Evolutionary conservation across 139 green algal species (phyloP).

Genomic region (Deuterostichococcus epilithicus): DNA sequence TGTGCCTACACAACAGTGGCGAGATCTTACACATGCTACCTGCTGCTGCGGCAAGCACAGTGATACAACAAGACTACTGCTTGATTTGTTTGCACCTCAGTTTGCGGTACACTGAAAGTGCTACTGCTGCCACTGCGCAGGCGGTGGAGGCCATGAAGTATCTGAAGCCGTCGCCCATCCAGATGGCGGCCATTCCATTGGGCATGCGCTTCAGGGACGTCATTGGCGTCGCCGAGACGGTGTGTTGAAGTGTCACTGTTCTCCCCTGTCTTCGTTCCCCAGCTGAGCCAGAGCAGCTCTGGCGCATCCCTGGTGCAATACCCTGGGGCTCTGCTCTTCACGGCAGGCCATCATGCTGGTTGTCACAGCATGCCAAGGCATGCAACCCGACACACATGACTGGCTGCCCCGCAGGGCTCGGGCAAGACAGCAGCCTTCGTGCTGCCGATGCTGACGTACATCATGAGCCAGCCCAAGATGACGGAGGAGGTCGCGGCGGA

Average conservation of each 20-base stretch:
- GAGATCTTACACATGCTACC: neutral
- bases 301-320: too few species aligned
- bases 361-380: too few species aligned
- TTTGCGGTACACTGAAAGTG: too few species aligned
- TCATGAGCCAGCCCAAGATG: slow-evolving; percentile 88
- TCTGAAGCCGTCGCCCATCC: slow-evolving; percentile 94
- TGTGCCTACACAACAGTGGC: too few species aligned
- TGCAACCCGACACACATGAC: too few species aligned
- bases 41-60: too few species aligned
- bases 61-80: too few species aligned
- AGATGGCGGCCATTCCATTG: slow-evolving; percentile 95
- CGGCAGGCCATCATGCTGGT: too few species aligned
- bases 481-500: slow-evolving; percentile 76
- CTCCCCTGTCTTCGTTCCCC: too few species aligned
- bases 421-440: slow-evolving; percentile 98
- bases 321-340: too few species aligned
- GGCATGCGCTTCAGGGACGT: slow-evolving; percentile 89
- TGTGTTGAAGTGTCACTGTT: neutral
- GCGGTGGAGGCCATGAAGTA: slow-evolving; percentile 77
- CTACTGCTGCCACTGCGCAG: slow-evolving; percentile 30
- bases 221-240: slow-evolving; percentile 80
- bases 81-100: too few species aligned
- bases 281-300: too few species aligned
- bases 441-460: slow-evolving; percentile 95
- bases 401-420: slow-evolving; percentile 46